Conservation (phyloP, 441 rosid species). For the Arabidopsis lyrata region DNA sequence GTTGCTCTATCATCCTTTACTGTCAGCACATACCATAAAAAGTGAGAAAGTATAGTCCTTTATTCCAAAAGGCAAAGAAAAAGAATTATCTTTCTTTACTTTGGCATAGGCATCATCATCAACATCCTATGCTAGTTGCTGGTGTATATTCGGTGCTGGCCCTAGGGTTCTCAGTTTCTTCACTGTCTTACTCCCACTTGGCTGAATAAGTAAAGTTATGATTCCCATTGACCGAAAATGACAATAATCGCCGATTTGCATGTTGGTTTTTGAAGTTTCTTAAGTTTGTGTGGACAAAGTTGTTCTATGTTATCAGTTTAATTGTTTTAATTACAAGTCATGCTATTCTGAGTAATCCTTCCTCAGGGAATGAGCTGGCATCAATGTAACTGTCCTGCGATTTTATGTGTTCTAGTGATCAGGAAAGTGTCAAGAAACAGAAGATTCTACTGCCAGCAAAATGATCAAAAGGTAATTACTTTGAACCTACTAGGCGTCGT, state of each 20-base stretch:
- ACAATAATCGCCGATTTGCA: neutral
- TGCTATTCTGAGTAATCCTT: slow-evolving; percentile 1
- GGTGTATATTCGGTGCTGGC: slow-evolving; percentile 10
- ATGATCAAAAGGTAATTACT: slow-evolving; percentile 5
- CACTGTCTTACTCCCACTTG: slow-evolving; percentile 15
- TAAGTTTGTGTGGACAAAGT: neutral
- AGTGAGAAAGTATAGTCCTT: slow-evolving; percentile 19
- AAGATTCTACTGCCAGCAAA: slow-evolving; percentile 2
- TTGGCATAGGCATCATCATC: slow-evolving; percentile 31
- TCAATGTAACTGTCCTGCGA: neutral
- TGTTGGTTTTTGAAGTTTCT: neutral
- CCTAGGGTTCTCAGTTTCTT: neutral
- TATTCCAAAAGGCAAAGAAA: slow-evolving; percentile 7
- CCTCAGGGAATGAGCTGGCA: slow-evolving; percentile 21
- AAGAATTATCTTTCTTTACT: neutral
- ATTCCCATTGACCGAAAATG: neutral
- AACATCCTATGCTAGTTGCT: slow-evolving; percentile 20
- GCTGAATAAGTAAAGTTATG: neutral
- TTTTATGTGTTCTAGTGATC: slow-evolving; percentile 16
- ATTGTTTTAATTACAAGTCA: neutral
- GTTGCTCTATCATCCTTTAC: neutral
- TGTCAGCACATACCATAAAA: slow-evolving; percentile 3
- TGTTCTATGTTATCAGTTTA: neutral
- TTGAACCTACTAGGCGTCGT: neutral
- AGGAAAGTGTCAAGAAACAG: slow-evolving; percentile 16